Percentiles rank a stretch among this genome's conserved stretches.
These are phyloP conservation scores for Pyrrhoderma lamaoense DNA, from an alignment of 1,284 basidiomycete species.

Conservation along the genomic window DNA sequence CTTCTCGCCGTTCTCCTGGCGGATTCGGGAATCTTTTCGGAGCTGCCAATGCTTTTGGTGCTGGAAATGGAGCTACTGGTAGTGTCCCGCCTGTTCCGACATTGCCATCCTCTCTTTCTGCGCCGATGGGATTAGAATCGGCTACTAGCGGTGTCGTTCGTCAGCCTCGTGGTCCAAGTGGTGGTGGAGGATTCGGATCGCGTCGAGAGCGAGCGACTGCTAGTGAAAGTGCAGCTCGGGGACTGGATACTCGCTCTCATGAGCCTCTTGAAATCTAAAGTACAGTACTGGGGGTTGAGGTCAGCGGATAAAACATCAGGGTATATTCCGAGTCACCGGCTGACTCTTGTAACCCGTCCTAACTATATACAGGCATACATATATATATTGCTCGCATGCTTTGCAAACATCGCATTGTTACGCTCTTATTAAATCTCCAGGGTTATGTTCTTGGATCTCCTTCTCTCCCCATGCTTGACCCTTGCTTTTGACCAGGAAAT, in stretches of 20 bases:
- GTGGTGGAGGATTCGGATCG: conserved; percentile 58
- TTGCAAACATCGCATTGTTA: no score
- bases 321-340: no score
- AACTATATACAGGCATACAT: no score
- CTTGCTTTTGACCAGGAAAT: no score
- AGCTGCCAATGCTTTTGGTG: conserved; percentile 30
- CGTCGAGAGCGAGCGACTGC: conserved; percentile 53
- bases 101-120: conserved; percentile 51
- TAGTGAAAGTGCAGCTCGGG: conserved; percentile 48
- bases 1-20: conserved; percentile 64
- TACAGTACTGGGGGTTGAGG: background rate
- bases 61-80: background rate
- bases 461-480: no score
- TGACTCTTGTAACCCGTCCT: no score
- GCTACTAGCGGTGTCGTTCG: conserved; percentile 59
- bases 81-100: conserved; percentile 72
- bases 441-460: no score
- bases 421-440: no score
- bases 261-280: conserved; percentile 75
- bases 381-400: no score
- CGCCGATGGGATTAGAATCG: conserved; percentile 35
- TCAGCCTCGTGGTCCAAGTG: conserved; percentile 68
- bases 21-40: conserved; percentile 64
- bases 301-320: no score
- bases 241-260: conserved; percentile 71